These are phyloP conservation scores for Trichoderma parareesei DNA, from an alignment of 495 filamentous ascomycete species.

Conservation along the genomic window DNA sequence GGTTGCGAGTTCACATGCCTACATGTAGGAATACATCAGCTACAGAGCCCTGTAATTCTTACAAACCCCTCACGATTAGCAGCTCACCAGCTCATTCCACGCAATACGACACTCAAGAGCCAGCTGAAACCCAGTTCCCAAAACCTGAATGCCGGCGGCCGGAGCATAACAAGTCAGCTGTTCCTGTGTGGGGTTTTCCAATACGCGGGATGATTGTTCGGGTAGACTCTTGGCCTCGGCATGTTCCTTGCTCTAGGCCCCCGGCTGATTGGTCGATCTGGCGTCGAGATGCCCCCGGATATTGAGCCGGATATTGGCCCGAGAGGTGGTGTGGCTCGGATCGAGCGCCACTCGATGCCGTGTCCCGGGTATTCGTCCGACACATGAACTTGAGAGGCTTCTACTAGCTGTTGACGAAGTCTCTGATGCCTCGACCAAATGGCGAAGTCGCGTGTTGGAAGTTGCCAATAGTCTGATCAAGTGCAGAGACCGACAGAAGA, in stretches of 20 bases:
- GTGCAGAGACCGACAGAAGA: background rate
- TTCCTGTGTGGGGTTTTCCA: background rate
- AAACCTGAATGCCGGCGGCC: conserved; percentile 6
- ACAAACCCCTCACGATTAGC: background rate
- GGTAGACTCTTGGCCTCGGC: background rate
- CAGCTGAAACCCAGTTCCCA: background rate
- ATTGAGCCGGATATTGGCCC: conserved; percentile 9
- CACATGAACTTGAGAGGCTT: background rate
- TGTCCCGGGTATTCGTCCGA: background rate
- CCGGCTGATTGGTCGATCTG: background rate
- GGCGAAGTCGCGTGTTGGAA: background rate
- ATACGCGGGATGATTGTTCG: background rate
- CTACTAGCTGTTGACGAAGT: background rate
- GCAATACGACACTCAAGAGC: background rate
- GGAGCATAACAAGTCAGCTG: conserved; percentile 5
- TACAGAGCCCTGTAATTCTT: background rate
- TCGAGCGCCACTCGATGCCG: conserved; percentile 1
- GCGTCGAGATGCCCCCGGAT: background rate
- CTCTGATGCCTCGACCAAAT: too few relatives aligned
- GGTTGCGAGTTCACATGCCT: background rate
- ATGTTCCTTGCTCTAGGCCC: background rate
- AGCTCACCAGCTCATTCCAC: background rate
- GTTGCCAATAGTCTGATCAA: background rate
- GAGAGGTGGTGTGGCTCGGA: background rate
- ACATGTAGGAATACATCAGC: background rate